Conservation (phyloP, 1,139 yeast species). For the Zygosaccharomyces sapae region DNA sequence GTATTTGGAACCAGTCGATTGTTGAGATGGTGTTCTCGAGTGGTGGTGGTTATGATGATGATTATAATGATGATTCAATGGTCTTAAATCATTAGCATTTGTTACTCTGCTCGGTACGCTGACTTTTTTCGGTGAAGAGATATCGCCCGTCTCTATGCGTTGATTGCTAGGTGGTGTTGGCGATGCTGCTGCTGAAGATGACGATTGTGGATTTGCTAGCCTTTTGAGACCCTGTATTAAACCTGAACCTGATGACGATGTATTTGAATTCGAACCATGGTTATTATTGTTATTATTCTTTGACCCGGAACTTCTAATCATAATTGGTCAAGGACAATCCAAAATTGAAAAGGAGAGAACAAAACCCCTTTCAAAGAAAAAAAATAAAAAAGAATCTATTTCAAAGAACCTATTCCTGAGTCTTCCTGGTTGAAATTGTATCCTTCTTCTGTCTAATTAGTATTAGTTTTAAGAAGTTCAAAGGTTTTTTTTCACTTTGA, state of each 20-base stretch:
- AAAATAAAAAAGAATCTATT: not conserved
- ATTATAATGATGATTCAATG: slow-evolving; percentile 18
- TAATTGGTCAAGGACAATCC: slow-evolving; percentile 2
- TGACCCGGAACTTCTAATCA: slow-evolving; percentile 15
- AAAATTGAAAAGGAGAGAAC: not conserved
- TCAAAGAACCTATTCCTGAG: not conserved
- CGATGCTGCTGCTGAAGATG: slow-evolving; percentile 10
- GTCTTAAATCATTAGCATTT: slow-evolving; percentile 20
- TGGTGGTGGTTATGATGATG: slow-evolving; percentile 8
- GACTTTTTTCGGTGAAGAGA: slow-evolving; percentile 24
- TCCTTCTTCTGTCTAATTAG: not conserved
- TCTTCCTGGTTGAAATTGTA: not conserved
- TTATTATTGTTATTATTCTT: slow-evolving; percentile 11
- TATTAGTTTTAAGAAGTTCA: not conserved
- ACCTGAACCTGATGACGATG: slow-evolving; percentile 15
- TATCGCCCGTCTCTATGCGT: slow-evolving; percentile 16
- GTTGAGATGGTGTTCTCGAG: slow-evolving; percentile 23
- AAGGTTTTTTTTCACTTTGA: not conserved
- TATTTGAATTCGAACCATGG: slow-evolving; percentile 3
- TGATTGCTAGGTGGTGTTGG: slow-evolving; percentile 4
- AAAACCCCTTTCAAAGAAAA: not conserved
- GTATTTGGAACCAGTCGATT: slow-evolving; percentile 27
- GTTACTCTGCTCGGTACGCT: slow-evolving; percentile 19
- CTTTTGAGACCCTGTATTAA: slow-evolving; percentile 21
- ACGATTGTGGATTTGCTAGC: slow-evolving; percentile 14